These are phyloP conservation scores for Alternaria panax DNA, from an alignment of 2,329 filamentous ascomycete species.

Conservation along the genomic window DNA sequence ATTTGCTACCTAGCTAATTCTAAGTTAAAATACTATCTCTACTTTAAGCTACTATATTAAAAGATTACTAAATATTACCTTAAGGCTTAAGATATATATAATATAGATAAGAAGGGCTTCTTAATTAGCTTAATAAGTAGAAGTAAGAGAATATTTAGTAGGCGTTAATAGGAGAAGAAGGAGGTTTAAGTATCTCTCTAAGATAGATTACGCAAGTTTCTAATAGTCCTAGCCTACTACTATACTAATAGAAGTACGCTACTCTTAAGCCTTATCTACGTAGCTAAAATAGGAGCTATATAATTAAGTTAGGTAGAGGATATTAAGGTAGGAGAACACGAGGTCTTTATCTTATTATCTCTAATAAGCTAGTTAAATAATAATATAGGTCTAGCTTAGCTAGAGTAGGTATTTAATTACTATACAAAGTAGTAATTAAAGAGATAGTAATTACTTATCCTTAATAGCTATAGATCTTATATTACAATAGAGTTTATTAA, in stretches of 20 bases:
- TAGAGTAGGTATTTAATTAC: neutral
- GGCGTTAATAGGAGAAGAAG: neutral
- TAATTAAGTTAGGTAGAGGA: neutral
- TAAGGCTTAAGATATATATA: conserved; percentile 12
- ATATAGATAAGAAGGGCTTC: conserved; percentile 14
- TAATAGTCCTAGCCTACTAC: neutral
- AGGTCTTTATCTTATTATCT: neutral
- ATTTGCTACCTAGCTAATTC: conserved; percentile 12
- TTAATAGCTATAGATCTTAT: too few relatives aligned
- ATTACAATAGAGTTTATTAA: too few relatives aligned
- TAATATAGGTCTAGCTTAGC: neutral
- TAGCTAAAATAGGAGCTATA: neutral
- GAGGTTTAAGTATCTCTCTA: conserved; percentile 8
- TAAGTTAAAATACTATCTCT: conserved; percentile 6
- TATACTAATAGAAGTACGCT: neutral
- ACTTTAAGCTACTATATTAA: conserved; percentile 7
- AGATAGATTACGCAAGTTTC: conserved; percentile 3
- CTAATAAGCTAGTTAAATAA: neutral
- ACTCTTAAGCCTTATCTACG: neutral
- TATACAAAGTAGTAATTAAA: neutral
- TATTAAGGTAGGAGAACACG: neutral
- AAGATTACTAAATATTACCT: conserved; percentile 19
- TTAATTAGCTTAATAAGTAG: conserved; percentile 6
- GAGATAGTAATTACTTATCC: too few relatives aligned
- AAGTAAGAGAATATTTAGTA: conserved; percentile 13